phyloP scores from a whole-genome alignment of 2,329 filamentous ascomycete genomes.

The Blastomyces silverae region DNA sequence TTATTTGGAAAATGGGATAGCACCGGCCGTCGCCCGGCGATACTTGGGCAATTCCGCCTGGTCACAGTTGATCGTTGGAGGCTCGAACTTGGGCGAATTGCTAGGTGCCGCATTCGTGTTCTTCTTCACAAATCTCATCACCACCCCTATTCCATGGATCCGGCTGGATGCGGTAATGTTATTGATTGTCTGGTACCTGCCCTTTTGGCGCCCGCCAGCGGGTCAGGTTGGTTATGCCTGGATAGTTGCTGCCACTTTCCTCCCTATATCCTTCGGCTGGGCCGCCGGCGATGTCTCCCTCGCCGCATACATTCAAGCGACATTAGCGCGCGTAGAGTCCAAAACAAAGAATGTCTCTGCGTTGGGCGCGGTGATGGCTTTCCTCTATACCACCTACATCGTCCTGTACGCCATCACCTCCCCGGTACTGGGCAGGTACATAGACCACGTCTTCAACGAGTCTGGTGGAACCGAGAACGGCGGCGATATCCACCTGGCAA shows the following conservation, averaged over 20 bases:
- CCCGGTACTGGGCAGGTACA: conserved; percentile 43
- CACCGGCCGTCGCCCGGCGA: conserved; percentile 42
- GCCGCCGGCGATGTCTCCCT: conserved; percentile 48
- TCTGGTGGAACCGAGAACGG: conserved; percentile 24
- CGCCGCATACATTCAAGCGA: conserved; percentile 48
- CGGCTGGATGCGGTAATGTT: conserved; percentile 44
- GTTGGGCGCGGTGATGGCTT: conserved; percentile 48
- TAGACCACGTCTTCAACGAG: conserved; percentile 39
- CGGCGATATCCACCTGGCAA: conserved; percentile 37
- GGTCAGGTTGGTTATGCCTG: conserved; percentile 42
- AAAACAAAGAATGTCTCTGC: conserved; percentile 44
- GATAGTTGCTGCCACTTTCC: conserved; percentile 43
- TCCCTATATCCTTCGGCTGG: conserved; percentile 47
- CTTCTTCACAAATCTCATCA: conserved; percentile 45
- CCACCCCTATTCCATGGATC: conserved; percentile 48
- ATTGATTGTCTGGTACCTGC: conserved; percentile 46
- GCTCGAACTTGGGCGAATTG: conserved; percentile 48
- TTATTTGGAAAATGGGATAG: conserved; percentile 47
- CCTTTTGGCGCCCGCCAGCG: conserved; percentile 41
- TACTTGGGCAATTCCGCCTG: conserved; percentile 46
- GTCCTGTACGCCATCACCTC: conserved; percentile 43
- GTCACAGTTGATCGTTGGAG: conserved; percentile 47
- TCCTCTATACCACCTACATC: conserved; percentile 47
- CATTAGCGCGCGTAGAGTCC: conserved; percentile 42
- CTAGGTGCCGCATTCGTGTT: conserved; percentile 46